A percentile compares a stretch with the other conserved stretches of the same genome.
These are phyloP conservation scores for Heterobasidion irregulare DNA, from an alignment of 1,284 basidiomycete species.

Conservation along the genomic window DNA sequence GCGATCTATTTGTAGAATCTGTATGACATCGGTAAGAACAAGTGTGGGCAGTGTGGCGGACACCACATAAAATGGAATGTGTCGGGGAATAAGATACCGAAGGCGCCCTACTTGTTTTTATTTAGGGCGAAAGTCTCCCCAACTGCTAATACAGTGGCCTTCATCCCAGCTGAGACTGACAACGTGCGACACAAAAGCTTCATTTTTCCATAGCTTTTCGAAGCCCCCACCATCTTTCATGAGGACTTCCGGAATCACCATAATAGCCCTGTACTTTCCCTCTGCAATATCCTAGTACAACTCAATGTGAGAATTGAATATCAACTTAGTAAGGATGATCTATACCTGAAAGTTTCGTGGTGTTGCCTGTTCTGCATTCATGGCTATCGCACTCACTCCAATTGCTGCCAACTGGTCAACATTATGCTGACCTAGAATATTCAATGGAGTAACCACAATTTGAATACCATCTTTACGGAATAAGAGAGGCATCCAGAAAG, in stretches of 20 bases:
- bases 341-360: conserved; percentile 12
- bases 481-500: conserved; percentile 23
- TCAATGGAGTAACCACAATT: conserved; percentile 20
- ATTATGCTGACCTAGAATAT: conserved; percentile 19
- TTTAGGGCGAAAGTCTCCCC: conserved; percentile 25
- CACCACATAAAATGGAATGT: conserved; percentile 20
- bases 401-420: conserved; percentile 6
- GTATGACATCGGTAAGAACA: conserved; percentile 16
- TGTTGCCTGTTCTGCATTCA: conserved; percentile 14
- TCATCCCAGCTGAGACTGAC: conserved; percentile 26
- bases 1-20: conserved; percentile 12
- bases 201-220: conserved; percentile 20
- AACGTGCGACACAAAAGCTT: conserved; percentile 15
- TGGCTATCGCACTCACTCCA: conserved; percentile 14
- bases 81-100: conserved; percentile 16
- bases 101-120: conserved; percentile 20
- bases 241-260: conserved; percentile 24
- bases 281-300: conserved; percentile 18
- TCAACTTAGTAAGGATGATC: neutral
- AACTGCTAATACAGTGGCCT: conserved; percentile 26
- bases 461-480: conserved; percentile 17
- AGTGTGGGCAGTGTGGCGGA: conserved; percentile 25
- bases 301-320: neutral
- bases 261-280: conserved; percentile 19
- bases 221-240: conserved; percentile 13